Percentiles rank a stretch among this genome's conserved stretches.
Conservation (phyloP, 805 yeast genomes). For the Saturnispora kantuleensis region DNA sequence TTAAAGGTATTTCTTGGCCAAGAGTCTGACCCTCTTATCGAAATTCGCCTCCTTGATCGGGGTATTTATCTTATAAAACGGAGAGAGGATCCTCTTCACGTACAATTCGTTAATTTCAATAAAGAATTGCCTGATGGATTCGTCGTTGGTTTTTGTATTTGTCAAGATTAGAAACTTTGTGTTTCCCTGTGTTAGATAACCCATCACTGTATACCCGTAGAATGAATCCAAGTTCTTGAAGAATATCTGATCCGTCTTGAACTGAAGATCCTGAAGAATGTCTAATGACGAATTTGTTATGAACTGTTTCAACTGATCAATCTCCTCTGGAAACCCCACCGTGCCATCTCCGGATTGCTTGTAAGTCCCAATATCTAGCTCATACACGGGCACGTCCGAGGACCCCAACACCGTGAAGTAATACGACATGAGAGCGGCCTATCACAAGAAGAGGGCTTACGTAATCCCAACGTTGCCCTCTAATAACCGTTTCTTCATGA, state of each 20-base stretch:
- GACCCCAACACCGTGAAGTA: constrained; percentile 86
- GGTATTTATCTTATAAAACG: constrained; percentile 72
- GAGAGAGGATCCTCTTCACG: constrained; percentile 74
- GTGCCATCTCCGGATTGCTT: constrained; percentile 59
- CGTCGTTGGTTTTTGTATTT: constrained; percentile 51
- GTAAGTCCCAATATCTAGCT: constrained; percentile 72
- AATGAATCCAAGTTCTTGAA: constrained; percentile 77
- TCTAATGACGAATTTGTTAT: constrained; percentile 84
- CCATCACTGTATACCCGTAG: constrained; percentile 74
- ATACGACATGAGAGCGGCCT: constrained; percentile 40
- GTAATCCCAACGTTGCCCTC: neutral
- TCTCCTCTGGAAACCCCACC: constrained; percentile 53
- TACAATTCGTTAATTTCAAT: constrained; percentile 80
- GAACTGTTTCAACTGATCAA: constrained; percentile 77
- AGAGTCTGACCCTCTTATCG: constrained; percentile 58
- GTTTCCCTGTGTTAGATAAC: constrained; percentile 82
- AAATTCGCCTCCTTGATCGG: constrained; percentile 66
- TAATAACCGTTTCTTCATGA: neutral
- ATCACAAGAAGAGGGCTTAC: neutral
- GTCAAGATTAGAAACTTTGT: constrained; percentile 69
- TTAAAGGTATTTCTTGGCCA: constrained; percentile 69
- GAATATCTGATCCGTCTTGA: constrained; percentile 58
- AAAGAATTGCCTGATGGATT: constrained; percentile 71
- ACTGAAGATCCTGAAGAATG: constrained; percentile 82
- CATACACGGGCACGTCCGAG: constrained; percentile 77